Evolutionary conservation across 345 rosid genomes (phyloP).

Genomic region (Noccaea bulbosa): DNA sequence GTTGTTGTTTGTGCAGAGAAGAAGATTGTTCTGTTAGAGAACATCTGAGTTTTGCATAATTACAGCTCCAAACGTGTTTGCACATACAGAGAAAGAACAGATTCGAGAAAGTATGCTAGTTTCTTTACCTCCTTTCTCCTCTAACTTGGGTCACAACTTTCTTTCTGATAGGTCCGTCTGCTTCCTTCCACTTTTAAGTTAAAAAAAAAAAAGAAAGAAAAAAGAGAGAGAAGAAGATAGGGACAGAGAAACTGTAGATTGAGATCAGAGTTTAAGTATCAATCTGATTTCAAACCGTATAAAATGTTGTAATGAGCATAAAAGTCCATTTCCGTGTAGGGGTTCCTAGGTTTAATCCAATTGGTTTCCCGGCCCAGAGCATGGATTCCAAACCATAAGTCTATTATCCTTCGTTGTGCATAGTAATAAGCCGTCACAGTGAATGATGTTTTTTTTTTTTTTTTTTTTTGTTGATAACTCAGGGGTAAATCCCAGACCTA

Average conservation of each 20-base stretch:
- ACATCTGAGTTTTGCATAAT: slow-evolving; percentile 41
- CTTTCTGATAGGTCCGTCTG: slow-evolving; percentile 22
- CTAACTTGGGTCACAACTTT: slow-evolving; percentile 20
- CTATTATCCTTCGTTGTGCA: slow-evolving; percentile 10
- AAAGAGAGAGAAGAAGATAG: slow-evolving; percentile 7
- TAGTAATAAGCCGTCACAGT: slow-evolving; percentile 10
- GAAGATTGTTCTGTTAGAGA: slow-evolving; percentile 41
- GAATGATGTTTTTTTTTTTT: not conserved
- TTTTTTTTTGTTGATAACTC: no score
- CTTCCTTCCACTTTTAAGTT: slow-evolving; percentile 28
- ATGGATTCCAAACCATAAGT: slow-evolving; percentile 21
- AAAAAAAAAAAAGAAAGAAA: not conserved
- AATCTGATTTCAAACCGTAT: slow-evolving; percentile 18
- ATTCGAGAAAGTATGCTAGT: slow-evolving; percentile 20
- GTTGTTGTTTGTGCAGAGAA: slow-evolving; percentile 39
- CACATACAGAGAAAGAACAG: slow-evolving; percentile 36
- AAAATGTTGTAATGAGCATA: no score
- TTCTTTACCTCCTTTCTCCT: slow-evolving; percentile 18
- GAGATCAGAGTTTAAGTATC: slow-evolving; percentile 28
- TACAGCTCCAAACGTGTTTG: slow-evolving; percentile 26
- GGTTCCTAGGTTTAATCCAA: not conserved
- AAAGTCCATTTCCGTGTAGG: not conserved
- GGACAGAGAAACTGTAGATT: slow-evolving; percentile 26
- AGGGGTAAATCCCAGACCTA: no score
- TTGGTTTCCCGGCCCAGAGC: slow-evolving; percentile 1